These are phyloP conservation scores for Stereum hirsutum DNA, from an alignment of 1,284 basidiomycete species.

Conservation along the genomic window DNA sequence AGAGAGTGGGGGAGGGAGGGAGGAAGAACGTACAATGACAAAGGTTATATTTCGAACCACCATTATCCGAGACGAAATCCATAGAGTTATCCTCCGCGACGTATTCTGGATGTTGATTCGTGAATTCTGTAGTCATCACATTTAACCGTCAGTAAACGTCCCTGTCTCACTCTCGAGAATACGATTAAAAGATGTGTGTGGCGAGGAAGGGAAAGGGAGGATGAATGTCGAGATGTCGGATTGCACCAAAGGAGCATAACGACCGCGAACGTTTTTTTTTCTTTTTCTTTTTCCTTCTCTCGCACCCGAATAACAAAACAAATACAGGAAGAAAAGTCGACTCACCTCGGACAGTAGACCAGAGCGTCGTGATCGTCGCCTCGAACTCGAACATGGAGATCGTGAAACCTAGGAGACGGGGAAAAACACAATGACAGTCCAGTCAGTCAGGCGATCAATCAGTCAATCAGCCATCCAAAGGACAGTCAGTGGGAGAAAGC, in stretches of 20 bases:
- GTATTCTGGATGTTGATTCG: conserved; percentile 48
- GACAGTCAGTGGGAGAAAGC: too few relatives aligned
- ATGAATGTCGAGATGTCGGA: too few relatives aligned
- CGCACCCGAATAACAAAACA: background rate
- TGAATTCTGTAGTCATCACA: conserved; percentile 50
- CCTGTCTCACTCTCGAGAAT: too few relatives aligned
- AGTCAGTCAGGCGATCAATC: too few relatives aligned
- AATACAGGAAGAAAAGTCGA: background rate
- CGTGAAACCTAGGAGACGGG: conserved; percentile 45
- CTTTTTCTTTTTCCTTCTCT: too few relatives aligned
- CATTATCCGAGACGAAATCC: conserved; percentile 58
- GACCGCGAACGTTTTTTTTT: too few relatives aligned
- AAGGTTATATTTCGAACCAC: conserved; percentile 56
- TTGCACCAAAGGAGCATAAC: too few relatives aligned
- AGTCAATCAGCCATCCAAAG: too few relatives aligned
- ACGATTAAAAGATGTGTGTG: too few relatives aligned
- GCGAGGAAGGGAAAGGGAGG: too few relatives aligned
- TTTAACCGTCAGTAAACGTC: too few relatives aligned
- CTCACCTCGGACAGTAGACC: conserved; percentile 49
- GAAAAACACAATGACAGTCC: background rate
- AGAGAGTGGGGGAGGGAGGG: conserved; percentile 10
- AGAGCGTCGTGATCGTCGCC: conserved; percentile 68
- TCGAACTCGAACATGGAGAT: conserved; percentile 71
- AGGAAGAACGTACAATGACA: conserved; percentile 52
- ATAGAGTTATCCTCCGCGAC: conserved; percentile 60